phyloP scores from a whole-genome alignment of 2,329 filamentous ascomycete genomes.

The Herpotrichia juniperi region DNA sequence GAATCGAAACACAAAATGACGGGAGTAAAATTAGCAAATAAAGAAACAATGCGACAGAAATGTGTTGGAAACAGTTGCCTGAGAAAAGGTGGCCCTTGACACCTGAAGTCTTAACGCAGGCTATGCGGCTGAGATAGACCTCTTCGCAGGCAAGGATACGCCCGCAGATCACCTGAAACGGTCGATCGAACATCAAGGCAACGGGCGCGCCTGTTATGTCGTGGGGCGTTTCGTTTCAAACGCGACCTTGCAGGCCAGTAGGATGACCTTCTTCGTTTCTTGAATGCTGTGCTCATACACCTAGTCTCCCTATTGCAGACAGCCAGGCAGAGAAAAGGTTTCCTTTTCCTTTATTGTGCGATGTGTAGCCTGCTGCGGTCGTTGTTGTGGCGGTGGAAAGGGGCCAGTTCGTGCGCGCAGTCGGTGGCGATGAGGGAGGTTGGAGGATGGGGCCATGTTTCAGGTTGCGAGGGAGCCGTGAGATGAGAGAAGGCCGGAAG shows the following conservation, averaged over 20 bases:
- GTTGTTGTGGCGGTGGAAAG: not conserved
- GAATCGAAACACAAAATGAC: not conserved
- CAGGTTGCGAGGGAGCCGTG: not conserved
- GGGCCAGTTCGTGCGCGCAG: too few relatives aligned
- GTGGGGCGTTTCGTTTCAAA: conserved; percentile 29
- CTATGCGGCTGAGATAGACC: not conserved
- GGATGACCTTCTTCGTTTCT: not conserved
- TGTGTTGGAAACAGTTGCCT: conserved; percentile 2
- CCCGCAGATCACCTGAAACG: conserved; percentile 35
- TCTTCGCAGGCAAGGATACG: conserved; percentile 18
- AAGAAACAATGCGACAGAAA: not conserved
- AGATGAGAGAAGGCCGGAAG: too few relatives aligned
- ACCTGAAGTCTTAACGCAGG: conserved; percentile 9
- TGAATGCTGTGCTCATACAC: not conserved
- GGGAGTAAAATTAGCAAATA: not conserved
- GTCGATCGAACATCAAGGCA: conserved; percentile 9
- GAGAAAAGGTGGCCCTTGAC: conserved; percentile 1
- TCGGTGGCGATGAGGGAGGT: not conserved
- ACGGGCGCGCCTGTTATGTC: conserved; percentile 4
- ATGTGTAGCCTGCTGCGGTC: not conserved
- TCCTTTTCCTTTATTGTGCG: not conserved
- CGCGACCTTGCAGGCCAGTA: conserved; percentile 13
- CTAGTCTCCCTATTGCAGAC: not conserved
- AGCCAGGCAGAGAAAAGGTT: not conserved
- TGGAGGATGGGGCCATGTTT: not conserved